phyloP scores from a whole-genome alignment of 2,329 filamentous ascomycete species.

The Aspergillus novoparasiticus region DNA sequence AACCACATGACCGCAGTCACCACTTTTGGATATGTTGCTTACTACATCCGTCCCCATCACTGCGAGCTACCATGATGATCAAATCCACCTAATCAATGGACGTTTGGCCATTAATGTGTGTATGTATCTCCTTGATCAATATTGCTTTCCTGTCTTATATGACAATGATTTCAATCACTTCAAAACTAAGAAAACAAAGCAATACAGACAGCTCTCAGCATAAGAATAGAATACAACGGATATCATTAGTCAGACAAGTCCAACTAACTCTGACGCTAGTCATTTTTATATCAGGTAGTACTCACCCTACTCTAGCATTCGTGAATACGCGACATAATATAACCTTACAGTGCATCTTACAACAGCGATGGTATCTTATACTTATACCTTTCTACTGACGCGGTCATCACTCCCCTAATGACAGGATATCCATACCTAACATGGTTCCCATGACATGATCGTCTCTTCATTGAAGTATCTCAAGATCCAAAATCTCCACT shows the following conservation, averaged over 20 bases:
- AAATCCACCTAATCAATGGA: too few species aligned
- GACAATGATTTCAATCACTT: background rate
- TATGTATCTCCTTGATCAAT: background rate
- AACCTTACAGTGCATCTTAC: background rate
- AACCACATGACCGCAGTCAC: background rate
- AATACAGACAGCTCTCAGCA: background rate
- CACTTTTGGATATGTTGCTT: background rate
- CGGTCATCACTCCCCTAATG: background rate
- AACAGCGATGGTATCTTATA: background rate
- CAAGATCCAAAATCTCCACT: background rate
- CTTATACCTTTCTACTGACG: background rate
- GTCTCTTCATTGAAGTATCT: background rate
- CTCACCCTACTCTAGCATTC: too few species aligned
- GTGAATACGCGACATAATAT: background rate
- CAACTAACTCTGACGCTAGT: too few species aligned
- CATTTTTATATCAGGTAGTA: too few species aligned
- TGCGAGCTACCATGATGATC: too few species aligned
- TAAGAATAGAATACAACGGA: background rate
- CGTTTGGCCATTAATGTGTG: background rate
- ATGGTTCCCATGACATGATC: background rate
- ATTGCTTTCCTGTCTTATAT: background rate
- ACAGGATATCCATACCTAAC: background rate
- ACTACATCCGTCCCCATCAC: too few species aligned
- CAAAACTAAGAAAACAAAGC: background rate
- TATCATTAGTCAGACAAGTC: background rate